Evolutionary conservation across 495 filamentous ascomycete genomes (phyloP).

Genomic region (Thozetella sp.): DNA sequence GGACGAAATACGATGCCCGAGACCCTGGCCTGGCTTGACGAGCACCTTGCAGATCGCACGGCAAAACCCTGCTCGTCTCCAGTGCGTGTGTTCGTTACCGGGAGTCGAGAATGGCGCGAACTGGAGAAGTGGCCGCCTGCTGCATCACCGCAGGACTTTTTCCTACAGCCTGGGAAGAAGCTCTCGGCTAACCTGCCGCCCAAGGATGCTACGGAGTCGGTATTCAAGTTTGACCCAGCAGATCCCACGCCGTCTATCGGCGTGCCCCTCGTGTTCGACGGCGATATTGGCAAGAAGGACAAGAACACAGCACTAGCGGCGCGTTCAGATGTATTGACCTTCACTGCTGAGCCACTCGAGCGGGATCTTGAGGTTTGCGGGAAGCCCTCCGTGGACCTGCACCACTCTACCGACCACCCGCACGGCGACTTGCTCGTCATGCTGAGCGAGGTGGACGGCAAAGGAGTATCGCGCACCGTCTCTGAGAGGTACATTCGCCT

Average conservation of each 20-base stretch:
- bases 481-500: conserved; percentile 12
- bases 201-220: conserved; percentile 10
- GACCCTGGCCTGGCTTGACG: conserved; percentile 7
- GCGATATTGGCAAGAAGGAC: conserved; percentile 3
- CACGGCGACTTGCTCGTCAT: conserved; percentile 27
- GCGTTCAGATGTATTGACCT: conserved; percentile 24
- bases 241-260: conserved; percentile 26
- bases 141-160: conserved; percentile 9
- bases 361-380: conserved; percentile 25
- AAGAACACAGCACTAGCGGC: conserved; percentile 23
- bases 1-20: not conserved
- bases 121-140: conserved; percentile 12
- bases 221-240: conserved; percentile 28
- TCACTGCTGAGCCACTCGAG: conserved; percentile 24
- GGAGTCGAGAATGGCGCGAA: conserved; percentile 10
- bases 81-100: conserved; percentile 12
- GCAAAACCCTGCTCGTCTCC: not conserved
- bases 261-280: not conserved
- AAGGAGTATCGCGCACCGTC: conserved; percentile 26
- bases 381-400: conserved; percentile 17
- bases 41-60: conserved; percentile 6
- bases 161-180: conserved; percentile 13
- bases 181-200: conserved; percentile 13
- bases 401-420: conserved; percentile 24
- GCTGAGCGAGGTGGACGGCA: conserved; percentile 26